phyloP scores from a whole-genome alignment of 306 rosid species.

The Begonia masoniana region DNA sequence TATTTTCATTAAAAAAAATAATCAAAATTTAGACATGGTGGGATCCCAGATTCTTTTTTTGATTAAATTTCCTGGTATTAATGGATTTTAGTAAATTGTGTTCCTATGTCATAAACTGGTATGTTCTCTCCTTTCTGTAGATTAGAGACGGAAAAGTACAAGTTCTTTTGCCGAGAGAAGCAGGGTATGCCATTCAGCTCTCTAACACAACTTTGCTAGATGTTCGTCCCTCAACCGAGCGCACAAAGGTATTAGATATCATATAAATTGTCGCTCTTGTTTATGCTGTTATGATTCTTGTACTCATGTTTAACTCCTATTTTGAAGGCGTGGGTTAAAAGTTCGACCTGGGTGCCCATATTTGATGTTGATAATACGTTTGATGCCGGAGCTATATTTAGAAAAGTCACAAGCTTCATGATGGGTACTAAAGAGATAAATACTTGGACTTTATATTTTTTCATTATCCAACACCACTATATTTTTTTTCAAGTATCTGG shows the following conservation, averaged over 20 bases:
- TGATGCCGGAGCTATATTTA: constrained; percentile 52
- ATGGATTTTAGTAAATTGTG: too few relatives aligned
- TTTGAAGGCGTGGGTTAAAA: constrained; percentile 83
- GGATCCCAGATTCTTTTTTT: too few relatives aligned
- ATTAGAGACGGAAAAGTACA: constrained; percentile 75
- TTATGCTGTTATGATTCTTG: constrained; percentile 6
- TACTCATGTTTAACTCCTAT: constrained; percentile 2
- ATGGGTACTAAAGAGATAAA: constrained; percentile 50
- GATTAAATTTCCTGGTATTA: too few relatives aligned
- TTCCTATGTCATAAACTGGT: too few relatives aligned
- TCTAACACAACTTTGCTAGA: constrained; percentile 81
- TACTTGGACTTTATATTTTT: background rate
- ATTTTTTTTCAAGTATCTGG: constrained; percentile 1
- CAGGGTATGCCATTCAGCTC: constrained; percentile 89
- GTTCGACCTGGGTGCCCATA: constrained; percentile 83
- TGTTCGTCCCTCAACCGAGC: constrained; percentile 86
- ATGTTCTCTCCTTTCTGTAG: constrained; percentile 12
- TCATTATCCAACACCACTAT: too few relatives aligned
- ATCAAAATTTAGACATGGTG: too few relatives aligned
- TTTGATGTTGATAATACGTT: constrained; percentile 47
- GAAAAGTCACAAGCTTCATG: constrained; percentile 48
- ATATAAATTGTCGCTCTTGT: too few relatives aligned
- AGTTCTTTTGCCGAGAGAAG: constrained; percentile 73
- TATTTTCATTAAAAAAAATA: too few relatives aligned
- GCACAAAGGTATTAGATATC: constrained; percentile 35